phyloP scores from a whole-genome alignment of 1,284 basidiomycete genomes.

The Ceratobasidium sp. region DNA sequence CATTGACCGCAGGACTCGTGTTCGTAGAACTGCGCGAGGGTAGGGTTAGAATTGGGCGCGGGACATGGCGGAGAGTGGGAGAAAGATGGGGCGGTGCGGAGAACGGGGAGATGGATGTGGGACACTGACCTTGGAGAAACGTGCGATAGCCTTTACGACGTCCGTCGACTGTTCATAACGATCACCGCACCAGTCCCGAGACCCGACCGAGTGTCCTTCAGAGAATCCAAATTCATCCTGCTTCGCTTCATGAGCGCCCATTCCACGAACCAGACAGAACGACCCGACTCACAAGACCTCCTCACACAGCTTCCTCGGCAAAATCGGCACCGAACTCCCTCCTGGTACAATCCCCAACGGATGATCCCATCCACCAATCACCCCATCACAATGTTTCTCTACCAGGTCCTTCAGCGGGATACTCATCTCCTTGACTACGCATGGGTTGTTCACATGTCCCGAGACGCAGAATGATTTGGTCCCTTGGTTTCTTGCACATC shows the following conservation, averaged over 20 bases:
- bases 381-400: constrained; percentile 97
- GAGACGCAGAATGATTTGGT: constrained; percentile 97
- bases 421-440: constrained; percentile 98
- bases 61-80: constrained; percentile 13
- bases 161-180: constrained; percentile 98
- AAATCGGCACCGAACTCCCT: constrained; percentile 94
- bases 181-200: constrained; percentile 98
- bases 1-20: constrained; percentile 99
- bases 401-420: constrained; percentile 94
- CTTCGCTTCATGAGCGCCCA: neutral
- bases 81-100: neutral
- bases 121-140: constrained; percentile 81
- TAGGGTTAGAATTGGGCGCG: constrained; percentile 20
- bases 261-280: constrained; percentile 20
- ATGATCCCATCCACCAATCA: constrained; percentile 97
- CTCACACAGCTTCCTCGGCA: constrained; percentile 84
- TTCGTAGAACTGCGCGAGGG: constrained; percentile 82
- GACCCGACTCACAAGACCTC: constrained; percentile 79
- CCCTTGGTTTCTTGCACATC: constrained; percentile 92
- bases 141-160: constrained; percentile 91
- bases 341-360: constrained; percentile 95
- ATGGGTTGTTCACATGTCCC: constrained; percentile 98
- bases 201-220: constrained; percentile 94
- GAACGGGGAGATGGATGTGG: constrained; percentile 17
- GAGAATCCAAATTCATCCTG: constrained; percentile 98